Base-by-base conservation (phyloP, 257 asterid genomes). In the Lycium barbarum region DNA sequence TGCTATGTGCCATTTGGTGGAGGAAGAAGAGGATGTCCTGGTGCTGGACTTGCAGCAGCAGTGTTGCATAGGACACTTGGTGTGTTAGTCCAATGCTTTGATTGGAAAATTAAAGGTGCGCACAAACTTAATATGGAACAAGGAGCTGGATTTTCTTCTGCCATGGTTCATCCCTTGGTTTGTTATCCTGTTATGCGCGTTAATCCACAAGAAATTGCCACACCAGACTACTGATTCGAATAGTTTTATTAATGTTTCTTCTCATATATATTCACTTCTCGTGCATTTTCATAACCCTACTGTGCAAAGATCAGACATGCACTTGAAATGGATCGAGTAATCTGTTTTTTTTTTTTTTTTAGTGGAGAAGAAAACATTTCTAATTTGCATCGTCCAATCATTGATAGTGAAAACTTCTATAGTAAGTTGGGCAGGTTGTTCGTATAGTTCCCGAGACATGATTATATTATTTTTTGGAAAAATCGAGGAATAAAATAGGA, bases 11-110 rank as follows among this genome's bases (percentile, higher is more conserved):
- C 88, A 0, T 88, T 88, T 80, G 90, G 90, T 3, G 88, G 86
- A 22, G 90, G 90, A 62, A 83, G 85, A 26, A 68, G 88, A 22
- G 88, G 86, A 33, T 87, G 90, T 79, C 88, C 88, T 57, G 90
- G 85, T 7, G 85, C 83, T 14, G 86, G 76, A 0, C 81, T 85
- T 26, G 81, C 85, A 6, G 62, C 79, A 71, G 65, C 88, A 33
- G 70, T 85, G 70, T 35, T 85, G 83, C 88, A 87, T 33, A 38
- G 71, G 22, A 84, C 86, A 3, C 81, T 87, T 17, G 90, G 86
- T 20, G 85, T 79, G 26, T 18, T 79, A 14, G 47, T 88, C 40
- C 90, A 88, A 49, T 85, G 90, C 70, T 88, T 88, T 53, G 88
- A 88, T 38, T 85, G 90, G 90, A 85, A 83, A 79, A 5, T 79